Conservation (phyloP, 176 grass and related monocot genomes). For the Microstegium vimineum region DNA sequence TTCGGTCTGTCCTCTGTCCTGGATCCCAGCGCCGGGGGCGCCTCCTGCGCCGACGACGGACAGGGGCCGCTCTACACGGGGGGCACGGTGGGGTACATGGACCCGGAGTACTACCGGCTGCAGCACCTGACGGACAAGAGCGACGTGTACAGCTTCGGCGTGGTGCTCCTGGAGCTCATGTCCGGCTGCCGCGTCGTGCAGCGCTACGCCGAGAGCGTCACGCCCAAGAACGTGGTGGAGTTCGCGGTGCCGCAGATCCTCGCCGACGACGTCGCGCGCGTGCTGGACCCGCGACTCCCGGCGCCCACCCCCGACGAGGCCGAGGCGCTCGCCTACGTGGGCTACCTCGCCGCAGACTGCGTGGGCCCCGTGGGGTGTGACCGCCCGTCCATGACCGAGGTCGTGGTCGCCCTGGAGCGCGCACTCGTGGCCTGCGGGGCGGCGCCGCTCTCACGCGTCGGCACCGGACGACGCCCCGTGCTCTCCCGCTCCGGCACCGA, state of each 20-base stretch:
- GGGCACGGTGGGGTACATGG: slow-evolving; percentile 96
- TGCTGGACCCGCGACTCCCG: slow-evolving; percentile 67
- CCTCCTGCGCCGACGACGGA: no score
- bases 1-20: slow-evolving; percentile 73
- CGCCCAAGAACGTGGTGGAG: slow-evolving; percentile 79
- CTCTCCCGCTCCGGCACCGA: slow-evolving; percentile 43
- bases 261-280: slow-evolving; percentile 54
- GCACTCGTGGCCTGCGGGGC: slow-evolving; percentile 44
- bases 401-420: slow-evolving; percentile 73
- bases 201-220: slow-evolving; percentile 76
- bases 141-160: slow-evolving; percentile 59
- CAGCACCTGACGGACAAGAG: slow-evolving; percentile 83
- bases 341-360: slow-evolving; percentile 77
- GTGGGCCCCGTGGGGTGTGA: slow-evolving; percentile 60
- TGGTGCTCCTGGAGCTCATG: slow-evolving; percentile 54
- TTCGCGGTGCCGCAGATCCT: slow-evolving; percentile 74
- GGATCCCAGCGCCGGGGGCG: background rate
- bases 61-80: slow-evolving; percentile 41
- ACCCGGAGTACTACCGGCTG: slow-evolving; percentile 90
- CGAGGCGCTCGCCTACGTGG: slow-evolving; percentile 79
- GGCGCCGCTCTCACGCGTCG: slow-evolving; percentile 11
- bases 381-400: slow-evolving; percentile 81
- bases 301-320: slow-evolving; percentile 43
- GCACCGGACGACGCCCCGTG: slow-evolving; percentile 15
- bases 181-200: slow-evolving; percentile 75